phyloP scores from a whole-genome alignment of 1,139 yeast species.

The Geotrichum europaeum region DNA sequence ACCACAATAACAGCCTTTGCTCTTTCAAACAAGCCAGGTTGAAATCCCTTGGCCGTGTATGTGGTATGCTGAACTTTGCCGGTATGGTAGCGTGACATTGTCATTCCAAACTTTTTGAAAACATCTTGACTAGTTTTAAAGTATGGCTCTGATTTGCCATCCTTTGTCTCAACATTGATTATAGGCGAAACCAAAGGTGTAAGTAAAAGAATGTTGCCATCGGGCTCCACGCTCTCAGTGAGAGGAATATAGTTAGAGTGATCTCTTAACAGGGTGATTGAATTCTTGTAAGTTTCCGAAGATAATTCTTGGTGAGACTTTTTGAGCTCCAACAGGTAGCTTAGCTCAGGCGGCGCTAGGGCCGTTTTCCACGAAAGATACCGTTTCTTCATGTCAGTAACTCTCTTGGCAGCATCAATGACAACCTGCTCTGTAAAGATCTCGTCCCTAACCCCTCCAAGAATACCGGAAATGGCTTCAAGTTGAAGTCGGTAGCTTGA shows the following conservation, averaged over 20 bases:
- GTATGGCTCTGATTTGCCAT: slow-evolving; percentile 17
- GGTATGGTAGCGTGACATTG: slow-evolving; percentile 27
- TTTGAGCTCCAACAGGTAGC: slow-evolving; percentile 38
- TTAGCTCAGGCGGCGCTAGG: slow-evolving; percentile 33
- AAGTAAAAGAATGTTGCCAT: slow-evolving; percentile 18
- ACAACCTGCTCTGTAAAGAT: slow-evolving; percentile 47
- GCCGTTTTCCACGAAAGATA: slow-evolving; percentile 47
- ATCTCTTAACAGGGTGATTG: slow-evolving; percentile 54
- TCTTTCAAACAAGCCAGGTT: slow-evolving; percentile 48
- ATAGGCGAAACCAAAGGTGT: neutral
- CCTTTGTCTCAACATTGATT: slow-evolving; percentile 27
- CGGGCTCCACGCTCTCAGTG: slow-evolving; percentile 39
- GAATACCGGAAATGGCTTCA: slow-evolving; percentile 52
- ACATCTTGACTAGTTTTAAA: slow-evolving; percentile 53
- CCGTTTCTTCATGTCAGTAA: slow-evolving; percentile 42
- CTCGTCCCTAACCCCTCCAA: slow-evolving; percentile 50
- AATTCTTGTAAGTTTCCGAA: slow-evolving; percentile 45
- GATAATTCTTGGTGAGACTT: slow-evolving; percentile 43
- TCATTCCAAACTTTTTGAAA: slow-evolving; percentile 39
- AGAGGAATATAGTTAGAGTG: slow-evolving; percentile 49
- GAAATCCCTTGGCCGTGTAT: slow-evolving; percentile 60
- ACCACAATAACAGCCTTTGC: slow-evolving; percentile 53
- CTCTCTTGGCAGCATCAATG: slow-evolving; percentile 40
- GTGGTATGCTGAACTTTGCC: slow-evolving; percentile 55
- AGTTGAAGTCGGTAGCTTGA: slow-evolving; percentile 51